Evolutionary conservation across 2,329 filamentous ascomycete genomes (phyloP), one percentile per base, ranked within the genome.

Genomic region (Botryotinia convoluta): DNA sequence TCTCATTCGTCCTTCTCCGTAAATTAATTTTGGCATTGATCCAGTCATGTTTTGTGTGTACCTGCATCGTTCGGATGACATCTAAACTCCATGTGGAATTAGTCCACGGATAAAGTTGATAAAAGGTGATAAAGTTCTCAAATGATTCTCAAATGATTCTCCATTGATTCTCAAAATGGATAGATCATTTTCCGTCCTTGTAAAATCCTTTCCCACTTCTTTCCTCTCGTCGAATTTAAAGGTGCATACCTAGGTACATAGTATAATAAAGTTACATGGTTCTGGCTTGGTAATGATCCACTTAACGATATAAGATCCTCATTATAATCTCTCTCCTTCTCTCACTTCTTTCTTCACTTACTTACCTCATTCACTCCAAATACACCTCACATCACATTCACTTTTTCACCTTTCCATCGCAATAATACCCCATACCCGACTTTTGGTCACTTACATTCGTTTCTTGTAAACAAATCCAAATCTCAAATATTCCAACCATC

Each of bases 401-500:
- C 60, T 57, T 65, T 18, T 26, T 35, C 29, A 39, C 29, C 26
- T 18, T 59, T 42, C 7, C 51, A 29, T 10, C 42, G 32, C 63
- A 14, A 29, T 69, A 54, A 51, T 54, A 22, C 32, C 9, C 51
- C 35, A 37, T 37, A 39, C 48, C 42, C 37, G 69, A 71, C 69
- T 64, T 64, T 54, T 44, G 32, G 69, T 64, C 69, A 71, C 63
- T 62, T 32, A 71, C 69, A 71, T 60, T 71, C 69, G 60, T 71
- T 71, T 59, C 14, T 64, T 26, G 35, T 29, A 39, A 42, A 48
- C 14, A 51, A 20, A 37, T 54, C 51, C 51, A 63, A 72, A 59
- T 72, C 76, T 45, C 70, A 65, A 67, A 61, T 62, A 72, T 70
- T 60, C 72, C 70, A 71, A 12, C 77, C 74, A n/a, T 14, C 68